Conservation (phyloP, 208 protist genomes). For the Trypanosoma conorhini region DNA sequence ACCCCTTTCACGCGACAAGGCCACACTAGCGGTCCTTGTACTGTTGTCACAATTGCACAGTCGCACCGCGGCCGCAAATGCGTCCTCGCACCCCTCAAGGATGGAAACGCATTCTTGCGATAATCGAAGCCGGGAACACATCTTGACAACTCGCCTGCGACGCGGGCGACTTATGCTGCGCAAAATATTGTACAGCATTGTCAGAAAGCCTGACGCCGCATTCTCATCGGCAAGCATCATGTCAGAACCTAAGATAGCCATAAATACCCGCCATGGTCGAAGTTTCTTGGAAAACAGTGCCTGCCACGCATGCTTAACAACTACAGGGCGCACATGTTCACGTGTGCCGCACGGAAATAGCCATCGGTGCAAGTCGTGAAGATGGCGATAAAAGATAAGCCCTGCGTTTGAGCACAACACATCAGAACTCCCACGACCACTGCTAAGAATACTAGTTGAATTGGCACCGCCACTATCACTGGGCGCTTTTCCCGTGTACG, state of each 20-base stretch:
- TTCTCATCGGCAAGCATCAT: constrained; percentile 35
- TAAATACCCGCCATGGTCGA: constrained; percentile 47
- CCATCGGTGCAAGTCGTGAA: constrained; percentile 23
- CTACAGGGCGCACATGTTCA: neutral
- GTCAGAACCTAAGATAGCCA: constrained; percentile 47
- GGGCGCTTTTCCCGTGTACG: neutral
- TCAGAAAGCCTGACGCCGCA: constrained; percentile 44
- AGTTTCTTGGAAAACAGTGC: constrained; percentile 57
- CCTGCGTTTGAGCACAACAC: constrained; percentile 6
- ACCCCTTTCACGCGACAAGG: neutral
- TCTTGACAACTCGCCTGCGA: constrained; percentile 30
- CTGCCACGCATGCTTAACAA: constrained; percentile 44
- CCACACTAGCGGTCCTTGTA: neutral
- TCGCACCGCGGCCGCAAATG: constrained; percentile 10
- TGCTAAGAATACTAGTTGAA: neutral
- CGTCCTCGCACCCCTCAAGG: constrained; percentile 32
- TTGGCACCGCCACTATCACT: neutral
- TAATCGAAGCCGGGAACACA: constrained; percentile 54
- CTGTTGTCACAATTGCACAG: constrained; percentile 3
- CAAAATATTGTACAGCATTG: constrained; percentile 75
- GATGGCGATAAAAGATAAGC: constrained; percentile 10
- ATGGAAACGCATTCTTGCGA: constrained; percentile 41
- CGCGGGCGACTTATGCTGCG: constrained; percentile 28
- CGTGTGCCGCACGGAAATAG: constrained; percentile 12
- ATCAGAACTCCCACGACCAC: constrained; percentile 1